phyloP scores from a whole-genome alignment of 495 filamentous ascomycete species.

The Aspergillus steynii region DNA sequence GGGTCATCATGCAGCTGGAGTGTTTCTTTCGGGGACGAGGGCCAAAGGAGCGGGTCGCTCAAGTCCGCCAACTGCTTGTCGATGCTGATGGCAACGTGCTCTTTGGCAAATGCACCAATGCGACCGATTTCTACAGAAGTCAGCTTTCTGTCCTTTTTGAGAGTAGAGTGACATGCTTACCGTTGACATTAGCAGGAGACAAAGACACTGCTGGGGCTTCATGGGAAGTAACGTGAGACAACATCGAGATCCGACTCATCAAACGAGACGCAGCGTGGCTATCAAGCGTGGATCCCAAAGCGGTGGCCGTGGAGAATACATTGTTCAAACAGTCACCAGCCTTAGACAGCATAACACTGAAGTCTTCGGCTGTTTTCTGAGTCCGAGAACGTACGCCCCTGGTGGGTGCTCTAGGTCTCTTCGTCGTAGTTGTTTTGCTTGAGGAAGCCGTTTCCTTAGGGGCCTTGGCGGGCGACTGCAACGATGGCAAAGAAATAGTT shows the following conservation, averaged over 20 bases:
- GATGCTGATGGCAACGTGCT: conserved; percentile 44
- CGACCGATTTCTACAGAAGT: conserved; percentile 42
- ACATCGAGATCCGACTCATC: conserved; percentile 50
- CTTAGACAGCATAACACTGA: conserved; percentile 42
- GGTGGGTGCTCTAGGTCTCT: conserved; percentile 29
- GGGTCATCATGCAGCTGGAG: conserved; percentile 27
- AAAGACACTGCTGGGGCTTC: conserved; percentile 27
- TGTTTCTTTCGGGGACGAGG: conserved; percentile 20
- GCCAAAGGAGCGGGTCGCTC: conserved; percentile 45
- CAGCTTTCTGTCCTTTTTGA: conserved; percentile 4
- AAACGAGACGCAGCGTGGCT: conserved; percentile 44
- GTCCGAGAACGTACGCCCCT: conserved; percentile 31
- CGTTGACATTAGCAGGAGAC: conserved; percentile 47
- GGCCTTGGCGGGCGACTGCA: conserved; percentile 37
- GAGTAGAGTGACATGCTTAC: conserved; percentile 21
- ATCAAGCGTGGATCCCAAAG: conserved; percentile 47
- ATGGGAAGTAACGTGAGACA: conserved; percentile 43
- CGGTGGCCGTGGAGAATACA: conserved; percentile 39
- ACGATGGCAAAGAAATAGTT: conserved; percentile 77
- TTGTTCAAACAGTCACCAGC: conserved; percentile 40
- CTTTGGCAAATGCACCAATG: conserved; percentile 46
- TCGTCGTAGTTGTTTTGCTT: conserved; percentile 26
- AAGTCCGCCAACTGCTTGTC: conserved; percentile 44
- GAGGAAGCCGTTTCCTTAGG: conserved; percentile 20
- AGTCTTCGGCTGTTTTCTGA: conserved; percentile 40